Evolutionary conservation across 2,329 filamentous ascomycete genomes (phyloP).

Genomic region (Microdochium trichocladiopsis): DNA sequence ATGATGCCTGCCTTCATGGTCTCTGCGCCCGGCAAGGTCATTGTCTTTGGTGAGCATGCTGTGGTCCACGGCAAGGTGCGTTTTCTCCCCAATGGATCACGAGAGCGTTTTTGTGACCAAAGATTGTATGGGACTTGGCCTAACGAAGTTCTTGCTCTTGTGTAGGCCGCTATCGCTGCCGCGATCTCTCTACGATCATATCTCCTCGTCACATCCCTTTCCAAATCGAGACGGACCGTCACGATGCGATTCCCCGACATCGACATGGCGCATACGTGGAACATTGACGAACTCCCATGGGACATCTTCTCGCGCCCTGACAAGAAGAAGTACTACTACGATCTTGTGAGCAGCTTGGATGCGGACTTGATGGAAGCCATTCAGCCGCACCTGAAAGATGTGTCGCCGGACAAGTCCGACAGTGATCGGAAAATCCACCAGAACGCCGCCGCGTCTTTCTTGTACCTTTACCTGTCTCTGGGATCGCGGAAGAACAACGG

Average conservation of each 20-base stretch:
- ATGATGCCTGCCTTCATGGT: conserved; percentile 94
- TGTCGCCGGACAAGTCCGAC: conserved; percentile 61
- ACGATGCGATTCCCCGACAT: conserved; percentile 89
- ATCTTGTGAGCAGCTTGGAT: conserved; percentile 78
- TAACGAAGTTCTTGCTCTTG: background rate
- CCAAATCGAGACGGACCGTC: conserved; percentile 84
- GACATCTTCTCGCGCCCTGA: conserved; percentile 66
- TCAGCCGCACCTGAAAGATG: conserved; percentile 65
- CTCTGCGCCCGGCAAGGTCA: conserved; percentile 95
- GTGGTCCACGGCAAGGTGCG: conserved; percentile 92
- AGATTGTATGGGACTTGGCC: background rate
- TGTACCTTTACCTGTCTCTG: conserved; percentile 88
- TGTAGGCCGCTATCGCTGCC: conserved; percentile 81
- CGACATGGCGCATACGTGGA: conserved; percentile 83
- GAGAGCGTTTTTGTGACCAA: background rate
- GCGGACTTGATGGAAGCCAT: conserved; percentile 73
- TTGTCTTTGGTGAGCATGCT: conserved; percentile 95
- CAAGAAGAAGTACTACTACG: conserved; percentile 95
- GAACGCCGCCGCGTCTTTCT: conserved; percentile 74
- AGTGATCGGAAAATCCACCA: conserved; percentile 78
- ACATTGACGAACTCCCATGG: conserved; percentile 91
- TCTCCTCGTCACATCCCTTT: conserved; percentile 88
- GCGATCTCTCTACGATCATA: conserved; percentile 94
- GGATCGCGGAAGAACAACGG: conserved; percentile 72
- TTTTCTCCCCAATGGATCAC: conserved; percentile 3